Base-by-base conservation (phyloP, 345 rosid species). In the Populus nigra region DNA sequence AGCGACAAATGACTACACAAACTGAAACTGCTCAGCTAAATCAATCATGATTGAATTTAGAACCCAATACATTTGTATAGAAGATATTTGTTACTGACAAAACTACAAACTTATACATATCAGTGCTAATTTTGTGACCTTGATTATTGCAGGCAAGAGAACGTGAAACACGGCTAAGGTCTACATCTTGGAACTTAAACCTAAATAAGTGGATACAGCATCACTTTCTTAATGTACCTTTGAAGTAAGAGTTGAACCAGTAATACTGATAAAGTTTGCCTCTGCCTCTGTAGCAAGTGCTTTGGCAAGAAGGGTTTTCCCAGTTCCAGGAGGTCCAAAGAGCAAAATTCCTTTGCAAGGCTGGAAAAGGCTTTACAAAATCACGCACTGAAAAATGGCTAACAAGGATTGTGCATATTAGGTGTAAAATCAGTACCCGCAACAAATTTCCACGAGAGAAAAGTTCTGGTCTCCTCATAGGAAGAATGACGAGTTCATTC, bases 271-370 rank as follows among this genome's bases (percentile, higher is more conserved):
- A 85, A 96, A 96, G 83, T 96, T 96, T 41, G 97, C 98, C 71
- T 97, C 93, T 1, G 98, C 98, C 85, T 96, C 99, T 66, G 98
- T 96, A 31, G 99, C 99, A 78, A 96, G 90, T 7, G 97, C 98
- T 86, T 94, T 96, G 55, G 97, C 99, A 77, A 94, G 93, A 71
- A 96, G 91, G 27, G 99, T 94, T 84, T 96, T 96, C 83, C 98
- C 99, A 67, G 99, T 96, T 82, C 99, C 99, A 85, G 99, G 99
- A 85, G 99, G 99, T 76, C 99, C 99, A 86, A 96, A 96, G 39
- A 96, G 95, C 80, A 94, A 87, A 83, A 96, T 90, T 68, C 98
- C 99, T 91, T 94, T 96, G 87, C 99, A 94, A 6, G 98, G 98
- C 99, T 96, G 89, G 53, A 69, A 84, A 76, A 81, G 74, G 22